phyloP scores from a whole-genome alignment of 108 stramenopile genomes.

The Mayamaea pseudoterrestris region DNA sequence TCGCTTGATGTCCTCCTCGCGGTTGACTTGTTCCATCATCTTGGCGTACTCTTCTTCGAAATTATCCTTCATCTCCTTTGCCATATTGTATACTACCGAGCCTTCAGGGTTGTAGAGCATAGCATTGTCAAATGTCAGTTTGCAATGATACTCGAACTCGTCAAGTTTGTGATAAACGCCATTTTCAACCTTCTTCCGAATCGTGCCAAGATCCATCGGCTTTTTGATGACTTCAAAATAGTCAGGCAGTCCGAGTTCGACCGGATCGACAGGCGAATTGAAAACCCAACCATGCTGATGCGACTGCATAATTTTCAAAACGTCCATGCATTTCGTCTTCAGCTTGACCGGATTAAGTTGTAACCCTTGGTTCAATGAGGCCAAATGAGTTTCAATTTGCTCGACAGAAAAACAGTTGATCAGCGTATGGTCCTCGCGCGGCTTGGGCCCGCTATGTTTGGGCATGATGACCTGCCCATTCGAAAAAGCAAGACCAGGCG shows the following conservation, averaged over 20 bases:
- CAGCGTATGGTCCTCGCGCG: constrained; percentile 89
- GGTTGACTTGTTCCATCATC: constrained; percentile 65
- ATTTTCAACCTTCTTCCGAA: constrained; percentile 86
- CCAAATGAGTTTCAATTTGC: constrained; percentile 89
- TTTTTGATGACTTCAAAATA: constrained; percentile 91
- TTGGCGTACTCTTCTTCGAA: constrained; percentile 55
- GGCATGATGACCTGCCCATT: constrained; percentile 67
- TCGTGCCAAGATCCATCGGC: constrained; percentile 98
- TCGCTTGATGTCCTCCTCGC: constrained; percentile 81
- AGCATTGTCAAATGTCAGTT: constrained; percentile 94
- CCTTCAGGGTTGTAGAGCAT: constrained; percentile 92
- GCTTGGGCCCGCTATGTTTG: constrained; percentile 68
- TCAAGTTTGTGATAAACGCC: constrained; percentile 78
- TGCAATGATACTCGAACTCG: constrained; percentile 75
- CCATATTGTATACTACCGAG: constrained; percentile 67
- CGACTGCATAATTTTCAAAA: constrained; percentile 79
- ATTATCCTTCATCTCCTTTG: constrained; percentile 76
- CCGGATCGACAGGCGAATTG: constrained; percentile 89
- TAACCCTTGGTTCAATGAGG: constrained; percentile 78
- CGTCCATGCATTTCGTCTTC: constrained; percentile 68
- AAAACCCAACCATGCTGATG: constrained; percentile 88
- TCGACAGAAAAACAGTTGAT: constrained; percentile 88
- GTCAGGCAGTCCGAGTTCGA: constrained; percentile 87
- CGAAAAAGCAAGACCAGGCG: constrained; percentile 40
- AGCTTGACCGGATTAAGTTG: constrained; percentile 63